Percentiles rank a stretch among this genome's conserved stretches.
Conservation (phyloP, 192 early-diverging fungal genomes). For the Coemansia sp. region DNA sequence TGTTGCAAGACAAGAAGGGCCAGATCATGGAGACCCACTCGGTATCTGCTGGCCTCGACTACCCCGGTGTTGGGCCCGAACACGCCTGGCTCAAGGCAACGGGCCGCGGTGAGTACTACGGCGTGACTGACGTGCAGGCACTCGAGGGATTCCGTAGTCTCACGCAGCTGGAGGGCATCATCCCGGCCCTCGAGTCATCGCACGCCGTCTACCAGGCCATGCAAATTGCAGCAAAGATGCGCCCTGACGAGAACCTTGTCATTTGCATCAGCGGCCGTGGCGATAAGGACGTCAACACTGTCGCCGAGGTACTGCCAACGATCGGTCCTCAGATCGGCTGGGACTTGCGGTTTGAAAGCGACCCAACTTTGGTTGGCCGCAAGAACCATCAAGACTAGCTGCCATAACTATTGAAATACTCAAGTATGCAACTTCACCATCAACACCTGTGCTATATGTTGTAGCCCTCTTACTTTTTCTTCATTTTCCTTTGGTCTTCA, state of each 20-base stretch:
- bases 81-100: constrained; percentile 89
- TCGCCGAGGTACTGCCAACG: constrained; percentile 86
- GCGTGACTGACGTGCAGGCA: constrained; percentile 80
- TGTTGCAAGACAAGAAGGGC: constrained; percentile 94
- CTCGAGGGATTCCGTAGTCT: constrained; percentile 79
- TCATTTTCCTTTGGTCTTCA: not conserved
- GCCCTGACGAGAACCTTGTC: constrained; percentile 77
- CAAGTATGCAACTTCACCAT: no score
- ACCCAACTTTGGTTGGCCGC: constrained; percentile 37
- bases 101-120: constrained; percentile 79
- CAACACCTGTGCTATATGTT: not conserved
- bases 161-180: constrained; percentile 81
- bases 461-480: not conserved
- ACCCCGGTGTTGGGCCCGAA: constrained; percentile 97
- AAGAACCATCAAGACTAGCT: constrained; percentile 10
- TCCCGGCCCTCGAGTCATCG: constrained; percentile 93
- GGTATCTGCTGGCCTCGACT: constrained; percentile 95
- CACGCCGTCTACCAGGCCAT: constrained; percentile 87
- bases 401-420: not conserved
- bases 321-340: constrained; percentile 89
- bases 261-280: constrained; percentile 92
- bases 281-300: constrained; percentile 96
- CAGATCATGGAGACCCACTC: constrained; percentile 96
- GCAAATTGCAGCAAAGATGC: constrained; percentile 73
- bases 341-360: constrained; percentile 67